Base-by-base conservation (phyloP, 108 stramenopile species). In the Skeletonema marinoi region DNA sequence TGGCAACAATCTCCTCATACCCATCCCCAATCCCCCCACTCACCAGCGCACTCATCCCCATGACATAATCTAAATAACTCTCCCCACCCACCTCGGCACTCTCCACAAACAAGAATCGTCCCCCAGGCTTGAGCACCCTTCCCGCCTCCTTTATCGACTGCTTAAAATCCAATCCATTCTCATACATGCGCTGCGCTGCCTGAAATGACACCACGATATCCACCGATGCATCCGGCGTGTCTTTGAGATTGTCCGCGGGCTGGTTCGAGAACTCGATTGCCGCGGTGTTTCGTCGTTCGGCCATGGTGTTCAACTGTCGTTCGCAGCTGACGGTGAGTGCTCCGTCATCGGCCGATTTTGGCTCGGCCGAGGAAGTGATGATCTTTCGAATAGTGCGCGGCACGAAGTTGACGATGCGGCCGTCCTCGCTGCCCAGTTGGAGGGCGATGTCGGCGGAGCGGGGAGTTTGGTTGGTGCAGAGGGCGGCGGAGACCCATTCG, bases 381-480 rank as follows among this genome's bases (percentile, higher is more conserved):
- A 93, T 70, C 58, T 88, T 76, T 44, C 76, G 78, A 36, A 95
- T 82, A 30, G 93, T 95, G 31, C 91, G 79, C 1, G 93, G 94
- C n/a, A 95, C 74, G 73, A 95, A 95, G 7, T 88, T 90, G 10
- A 95, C 86, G 36, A 87, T 72, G 10, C 94, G 79, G 1, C 94
- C 94, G 77, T 96, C 95, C 70, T 89, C 82, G 25, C 67, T 75
- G 1, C 95, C 95, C 54, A 96, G 67, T 71, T 92, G 88, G 21
- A 96, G 68, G 29, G 81, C 80, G 39, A 75, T 72, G 51, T 96
- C 87, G 44, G 92, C 91, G 0, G 75, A 58, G 4, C 89, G 77
- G 35, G 95, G 95, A 12, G 90, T 96, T 74, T 96, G 95, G 60
- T 96, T 96, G 19, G 95, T 90, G 39, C 86, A 88, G 8, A 96